Evolutionary conservation across 2,329 filamentous ascomycete species (phyloP).

Genomic region (Dichotomopilus funicola): DNA sequence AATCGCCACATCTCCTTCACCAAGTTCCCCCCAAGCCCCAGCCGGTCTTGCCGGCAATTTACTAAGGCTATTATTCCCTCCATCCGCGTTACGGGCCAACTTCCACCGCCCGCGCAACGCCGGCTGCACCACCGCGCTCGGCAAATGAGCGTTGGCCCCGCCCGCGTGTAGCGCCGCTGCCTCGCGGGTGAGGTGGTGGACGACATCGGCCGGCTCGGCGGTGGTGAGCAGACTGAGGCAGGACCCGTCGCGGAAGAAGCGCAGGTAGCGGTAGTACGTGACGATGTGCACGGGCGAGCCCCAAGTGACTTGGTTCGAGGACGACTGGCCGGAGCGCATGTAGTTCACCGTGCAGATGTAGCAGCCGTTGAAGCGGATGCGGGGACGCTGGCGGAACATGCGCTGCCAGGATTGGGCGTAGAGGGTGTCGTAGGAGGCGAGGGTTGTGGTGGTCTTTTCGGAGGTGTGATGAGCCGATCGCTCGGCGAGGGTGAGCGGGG

Average conservation of each 20-base stretch:
- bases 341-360: conserved; percentile 99
- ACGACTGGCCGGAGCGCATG: conserved; percentile 70
- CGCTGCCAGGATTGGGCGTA: conserved; percentile 52
- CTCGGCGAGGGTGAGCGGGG: conserved; percentile 33
- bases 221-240: conserved; percentile 76
- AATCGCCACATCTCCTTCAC: conserved; percentile 65
- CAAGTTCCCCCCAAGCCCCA: conserved; percentile 28
- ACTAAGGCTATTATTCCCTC: background rate
- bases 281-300: conserved; percentile 83
- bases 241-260: conserved; percentile 87
- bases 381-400: conserved; percentile 77
- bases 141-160: conserved; percentile 33
- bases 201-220: conserved; percentile 75
- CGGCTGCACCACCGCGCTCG: conserved; percentile 56
- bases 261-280: conserved; percentile 94
- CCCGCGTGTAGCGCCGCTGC: conserved; percentile 48
- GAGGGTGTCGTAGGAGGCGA: conserved; percentile 36
- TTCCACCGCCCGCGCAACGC: conserved; percentile 55
- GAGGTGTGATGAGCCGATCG: conserved; percentile 23
- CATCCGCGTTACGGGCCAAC: conserved; percentile 31
- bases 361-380: conserved; percentile 87
- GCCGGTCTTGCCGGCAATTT: conserved; percentile 28
- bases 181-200: conserved; percentile 72
- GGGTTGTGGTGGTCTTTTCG: conserved; percentile 33
- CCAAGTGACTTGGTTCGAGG: conserved; percentile 68